Base-by-base conservation (phyloP, 371 early-diverging fungal species). In the Blastocladiella emersonii region DNA sequence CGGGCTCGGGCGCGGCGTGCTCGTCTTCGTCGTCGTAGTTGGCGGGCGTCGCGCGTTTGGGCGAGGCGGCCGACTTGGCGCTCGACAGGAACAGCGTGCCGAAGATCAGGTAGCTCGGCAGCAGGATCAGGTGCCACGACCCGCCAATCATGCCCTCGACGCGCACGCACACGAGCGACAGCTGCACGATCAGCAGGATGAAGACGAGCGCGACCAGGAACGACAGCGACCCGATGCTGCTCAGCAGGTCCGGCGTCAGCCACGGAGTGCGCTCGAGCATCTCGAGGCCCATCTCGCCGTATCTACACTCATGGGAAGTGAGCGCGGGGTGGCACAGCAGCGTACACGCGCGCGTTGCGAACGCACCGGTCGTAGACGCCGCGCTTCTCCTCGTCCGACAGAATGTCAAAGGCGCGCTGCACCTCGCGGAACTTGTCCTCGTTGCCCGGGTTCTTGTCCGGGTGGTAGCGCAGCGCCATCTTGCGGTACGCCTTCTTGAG, bases 361-460 rank as follows among this genome's bases (percentile, higher is more conserved):
- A 61, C 30, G 61, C 61, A 91, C 68, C 85, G 86, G 68, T 92
- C 93, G 74, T 88, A 93, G 62, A 74, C 68, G 27, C 73, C 74
- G 65, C 84, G 71, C 73, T 85, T 87, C 61, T 88, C 74, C 17
- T 72, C 63, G 72, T 98, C 97, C 49, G 91, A 91, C 10, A 96
- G 79, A 63, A 93, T 88, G 76, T 96, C 93, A 77, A 93, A 91
- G 45, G 98, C 90, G 76, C 91, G 85, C 51, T 84, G 83, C 62
- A 98, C 78, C 70, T 91, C 91, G 67, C 92, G 91, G 81, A 95
- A 97, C 74, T 89, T 79, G 27, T 63, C 39, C 63, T 63, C 55
- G 53, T 36, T 27, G 39, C 21, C 13, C 63, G 63, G 41, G 37
- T 49, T 35, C 30, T 48, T 32, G 32, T 94, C 97, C 55, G 92